phyloP scores from a whole-genome alignment of 345 rosid species.

The Xanthoceras sorbifolium region DNA sequence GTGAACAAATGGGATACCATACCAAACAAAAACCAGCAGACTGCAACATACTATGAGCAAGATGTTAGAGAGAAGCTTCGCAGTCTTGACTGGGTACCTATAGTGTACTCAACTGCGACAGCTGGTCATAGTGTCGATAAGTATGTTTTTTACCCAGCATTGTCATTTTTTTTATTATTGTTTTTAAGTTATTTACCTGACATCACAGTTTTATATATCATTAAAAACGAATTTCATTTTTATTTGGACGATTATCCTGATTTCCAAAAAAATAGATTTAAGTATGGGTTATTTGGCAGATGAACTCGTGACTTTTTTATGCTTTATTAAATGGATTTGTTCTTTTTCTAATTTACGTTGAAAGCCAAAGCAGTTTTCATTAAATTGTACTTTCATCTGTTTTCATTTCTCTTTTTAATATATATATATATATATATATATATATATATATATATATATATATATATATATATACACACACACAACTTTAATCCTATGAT shows the following conservation, averaged over 20 bases:
- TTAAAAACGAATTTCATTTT: background rate
- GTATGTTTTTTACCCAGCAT: conserved; percentile 38
- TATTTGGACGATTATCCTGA: background rate
- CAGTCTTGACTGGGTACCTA: conserved; percentile 87
- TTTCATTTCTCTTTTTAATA: background rate
- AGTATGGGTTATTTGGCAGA: background rate
- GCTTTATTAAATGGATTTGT: too few species aligned
- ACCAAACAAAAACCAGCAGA: conserved; percentile 86
- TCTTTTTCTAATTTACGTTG: too few species aligned
- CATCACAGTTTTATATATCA: background rate
- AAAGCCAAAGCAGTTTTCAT: background rate
- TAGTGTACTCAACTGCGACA: conserved; percentile 89
- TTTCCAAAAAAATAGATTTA: background rate
- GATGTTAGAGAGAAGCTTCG: conserved; percentile 95
- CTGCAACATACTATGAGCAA: conserved; percentile 72
- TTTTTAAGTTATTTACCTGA: background rate
- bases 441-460: too few species aligned
- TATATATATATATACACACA: too few species aligned
- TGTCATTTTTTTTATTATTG: background rate
- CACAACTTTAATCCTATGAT: background rate
- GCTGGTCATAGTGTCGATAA: conserved; percentile 86
- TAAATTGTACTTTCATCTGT: background rate
- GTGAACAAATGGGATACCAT: conserved; percentile 99
- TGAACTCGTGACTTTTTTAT: background rate
- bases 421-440: background rate